These are phyloP conservation scores for Quercus ilex DNA, from an alignment of 306 rosid genomes.

Conservation along the genomic window DNA sequence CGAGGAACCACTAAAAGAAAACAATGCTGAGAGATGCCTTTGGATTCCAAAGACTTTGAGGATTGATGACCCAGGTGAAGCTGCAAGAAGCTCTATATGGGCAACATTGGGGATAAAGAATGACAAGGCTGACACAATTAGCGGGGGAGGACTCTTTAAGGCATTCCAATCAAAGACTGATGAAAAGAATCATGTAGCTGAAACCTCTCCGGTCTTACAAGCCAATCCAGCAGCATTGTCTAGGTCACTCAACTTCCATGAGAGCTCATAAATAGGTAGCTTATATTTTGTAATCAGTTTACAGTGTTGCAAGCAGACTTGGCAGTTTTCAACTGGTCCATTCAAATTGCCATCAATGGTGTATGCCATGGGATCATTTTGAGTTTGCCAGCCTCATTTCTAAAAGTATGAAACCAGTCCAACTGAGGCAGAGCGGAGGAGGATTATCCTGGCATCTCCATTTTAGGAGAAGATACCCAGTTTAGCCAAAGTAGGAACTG, in stretches of 20 bases:
- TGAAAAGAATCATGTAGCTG: slow-evolving; percentile 32
- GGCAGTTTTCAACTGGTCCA: background rate
- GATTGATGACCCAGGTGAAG: slow-evolving; percentile 67
- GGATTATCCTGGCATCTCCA: background rate
- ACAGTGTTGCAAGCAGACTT: slow-evolving; percentile 2
- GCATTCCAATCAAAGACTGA: slow-evolving; percentile 50
- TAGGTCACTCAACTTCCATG: slow-evolving; percentile 64
- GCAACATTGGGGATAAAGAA: slow-evolving; percentile 65
- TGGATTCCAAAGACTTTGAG: slow-evolving; percentile 68
- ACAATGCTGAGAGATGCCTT: slow-evolving; percentile 32
- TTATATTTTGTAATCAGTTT: slow-evolving; percentile 11
- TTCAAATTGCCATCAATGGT: slow-evolving; percentile 1
- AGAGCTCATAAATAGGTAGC: slow-evolving; percentile 44
- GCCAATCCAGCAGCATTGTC: slow-evolving; percentile 86
- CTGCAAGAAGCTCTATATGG: slow-evolving; percentile 71
- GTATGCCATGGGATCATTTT: background rate
- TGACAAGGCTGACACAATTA: slow-evolving; percentile 44
- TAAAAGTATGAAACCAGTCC: slow-evolving; percentile 4
- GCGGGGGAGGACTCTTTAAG: slow-evolving; percentile 49
- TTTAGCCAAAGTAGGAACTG: slow-evolving; percentile 10
- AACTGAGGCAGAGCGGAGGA: slow-evolving; percentile 7
- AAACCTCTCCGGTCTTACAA: slow-evolving; percentile 52
- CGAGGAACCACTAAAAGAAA: slow-evolving; percentile 34
- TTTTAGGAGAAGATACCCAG: slow-evolving; percentile 21
- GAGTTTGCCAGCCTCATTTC: slow-evolving; percentile 1